phyloP scores from a whole-genome alignment of 2,329 filamentous ascomycete species.

The Arthrobotrys entomopaga region DNA sequence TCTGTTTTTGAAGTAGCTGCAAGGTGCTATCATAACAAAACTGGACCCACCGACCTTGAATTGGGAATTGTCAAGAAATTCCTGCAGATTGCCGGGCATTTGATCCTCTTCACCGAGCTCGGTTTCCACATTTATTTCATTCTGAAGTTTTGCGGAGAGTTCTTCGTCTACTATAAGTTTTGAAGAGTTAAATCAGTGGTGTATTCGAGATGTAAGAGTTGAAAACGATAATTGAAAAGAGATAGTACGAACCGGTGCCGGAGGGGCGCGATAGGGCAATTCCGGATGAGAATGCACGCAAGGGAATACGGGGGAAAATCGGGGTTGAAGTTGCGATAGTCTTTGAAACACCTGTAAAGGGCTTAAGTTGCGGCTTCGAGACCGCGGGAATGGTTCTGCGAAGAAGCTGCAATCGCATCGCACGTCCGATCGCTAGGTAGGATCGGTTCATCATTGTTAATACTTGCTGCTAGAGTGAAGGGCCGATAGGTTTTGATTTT shows the following conservation, averaged over 20 bases:
- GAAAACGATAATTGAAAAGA: background rate
- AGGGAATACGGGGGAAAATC: background rate
- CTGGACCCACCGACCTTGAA: constrained; percentile 72
- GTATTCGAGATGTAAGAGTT: constrained; percentile 33
- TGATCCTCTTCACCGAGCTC: constrained; percentile 79
- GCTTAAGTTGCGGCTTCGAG: background rate
- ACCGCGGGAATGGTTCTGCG: background rate
- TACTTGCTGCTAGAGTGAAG: too few relatives aligned
- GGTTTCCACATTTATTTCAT: constrained; percentile 84
- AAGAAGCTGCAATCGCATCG: constrained; percentile 31
- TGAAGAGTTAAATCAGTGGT: constrained; percentile 10
- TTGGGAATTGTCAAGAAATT: constrained; percentile 85
- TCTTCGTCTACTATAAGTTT: constrained; percentile 73
- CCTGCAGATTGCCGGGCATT: constrained; percentile 79
- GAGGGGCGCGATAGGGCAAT: constrained; percentile 15
- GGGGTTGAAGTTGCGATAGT: background rate
- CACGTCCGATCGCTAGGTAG: constrained; percentile 34
- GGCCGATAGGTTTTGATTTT: too few relatives aligned
- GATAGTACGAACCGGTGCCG: constrained; percentile 21
- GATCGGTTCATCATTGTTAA: constrained; percentile 37
- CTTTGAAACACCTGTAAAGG: background rate
- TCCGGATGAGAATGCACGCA: constrained; percentile 33
- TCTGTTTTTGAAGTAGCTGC: background rate
- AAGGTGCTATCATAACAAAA: background rate
- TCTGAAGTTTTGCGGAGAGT: constrained; percentile 84